Evolutionary conservation across 169 alveolate genomes (phyloP).

Genomic region (Cryptosporidium felis): DNA sequence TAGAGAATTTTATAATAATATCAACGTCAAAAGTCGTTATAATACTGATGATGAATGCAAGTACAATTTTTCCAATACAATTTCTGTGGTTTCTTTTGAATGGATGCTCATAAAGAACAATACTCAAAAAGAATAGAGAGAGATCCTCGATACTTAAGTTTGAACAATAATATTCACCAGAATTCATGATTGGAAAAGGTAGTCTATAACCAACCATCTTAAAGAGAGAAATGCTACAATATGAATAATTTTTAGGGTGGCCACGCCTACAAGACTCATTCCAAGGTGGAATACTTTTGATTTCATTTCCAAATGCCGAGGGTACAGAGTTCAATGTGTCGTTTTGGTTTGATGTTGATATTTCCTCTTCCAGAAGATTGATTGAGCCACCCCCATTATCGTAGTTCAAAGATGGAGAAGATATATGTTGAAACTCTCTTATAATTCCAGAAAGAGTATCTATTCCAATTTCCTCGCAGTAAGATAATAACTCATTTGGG

Average conservation of each 20-base stretch:
- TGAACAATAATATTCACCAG: slow-evolving; percentile 59
- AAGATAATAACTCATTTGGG: slow-evolving; percentile 42
- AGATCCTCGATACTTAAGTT: slow-evolving; percentile 58
- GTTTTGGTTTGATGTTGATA: neutral
- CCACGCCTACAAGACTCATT: slow-evolving; percentile 71
- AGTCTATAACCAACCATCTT: slow-evolving; percentile 70
- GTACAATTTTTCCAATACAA: slow-evolving; percentile 52
- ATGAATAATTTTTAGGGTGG: slow-evolving; percentile 51
- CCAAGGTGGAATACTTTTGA: slow-evolving; percentile 68
- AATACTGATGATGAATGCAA: slow-evolving; percentile 45
- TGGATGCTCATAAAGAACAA: slow-evolving; percentile 69
- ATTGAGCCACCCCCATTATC: neutral
- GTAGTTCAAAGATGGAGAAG: neutral
- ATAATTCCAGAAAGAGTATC: slow-evolving; percentile 65
- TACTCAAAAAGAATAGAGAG: slow-evolving; percentile 50
- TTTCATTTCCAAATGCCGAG: neutral
- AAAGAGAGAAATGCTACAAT: slow-evolving; percentile 59
- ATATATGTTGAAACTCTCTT: neutral
- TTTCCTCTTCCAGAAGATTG: slow-evolving; percentile 11
- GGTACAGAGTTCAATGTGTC: neutral
- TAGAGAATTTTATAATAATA: slow-evolving; percentile 27
- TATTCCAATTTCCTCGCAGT: slow-evolving; percentile 59
- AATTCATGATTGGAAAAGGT: slow-evolving; percentile 63
- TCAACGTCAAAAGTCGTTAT: slow-evolving; percentile 54
- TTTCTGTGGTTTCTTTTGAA: slow-evolving; percentile 55